Evolutionary conservation across 1,284 basidiomycete species (phyloP), one percentile per base, ranked within the genome.

Genomic region (Coniophora puteana): DNA sequence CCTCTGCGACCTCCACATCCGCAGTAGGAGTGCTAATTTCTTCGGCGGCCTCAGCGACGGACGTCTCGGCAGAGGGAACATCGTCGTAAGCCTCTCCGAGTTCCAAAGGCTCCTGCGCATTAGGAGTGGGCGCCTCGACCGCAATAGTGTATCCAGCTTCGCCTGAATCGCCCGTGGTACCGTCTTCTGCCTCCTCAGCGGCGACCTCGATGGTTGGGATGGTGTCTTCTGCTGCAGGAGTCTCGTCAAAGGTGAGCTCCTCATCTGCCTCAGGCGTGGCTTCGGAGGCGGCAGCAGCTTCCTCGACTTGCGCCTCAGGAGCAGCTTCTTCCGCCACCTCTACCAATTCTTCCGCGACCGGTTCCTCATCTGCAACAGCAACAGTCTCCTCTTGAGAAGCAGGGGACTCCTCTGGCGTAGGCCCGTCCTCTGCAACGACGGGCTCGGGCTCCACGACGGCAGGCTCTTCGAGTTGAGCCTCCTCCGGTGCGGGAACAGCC

Each of bases 401-500:
- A 5, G 38, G 16, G 18, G 18, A 38, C 10, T 11, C n/a, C n/a
- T n/a, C n/a, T n/a, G n/a, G n/a, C n/a, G n/a, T n/a, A n/a, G n/a
- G n/a, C n/a, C n/a, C n/a, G n/a, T n/a, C n/a, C n/a, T n/a, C 34
- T 11, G 8, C 7, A 35, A 4, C 17, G 4, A 21, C 35, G 18
- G 35, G 17, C 31, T 24, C 25, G n/a, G 35, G 17, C 31, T 24
- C 25, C 11, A n/a, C 37, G 12, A 26, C 44, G 3, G 11, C 38
- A 22, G 36, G 13, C 14, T 36, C 37, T 24, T 39, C n/a, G n/a
- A n/a, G n/a, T n/a, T n/a, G n/a, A n/a, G n/a, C n/a, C n/a, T n/a
- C n/a, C 45, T 34, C 44, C 44, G 17, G 23, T n/a, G n/a, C 42
- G 4, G 36, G 36, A 10, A 44, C 24, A 40, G 34, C 24, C 5